Base-by-base conservation (phyloP, 2,329 filamentous ascomycete species). In the Fusarium begoniae region DNA sequence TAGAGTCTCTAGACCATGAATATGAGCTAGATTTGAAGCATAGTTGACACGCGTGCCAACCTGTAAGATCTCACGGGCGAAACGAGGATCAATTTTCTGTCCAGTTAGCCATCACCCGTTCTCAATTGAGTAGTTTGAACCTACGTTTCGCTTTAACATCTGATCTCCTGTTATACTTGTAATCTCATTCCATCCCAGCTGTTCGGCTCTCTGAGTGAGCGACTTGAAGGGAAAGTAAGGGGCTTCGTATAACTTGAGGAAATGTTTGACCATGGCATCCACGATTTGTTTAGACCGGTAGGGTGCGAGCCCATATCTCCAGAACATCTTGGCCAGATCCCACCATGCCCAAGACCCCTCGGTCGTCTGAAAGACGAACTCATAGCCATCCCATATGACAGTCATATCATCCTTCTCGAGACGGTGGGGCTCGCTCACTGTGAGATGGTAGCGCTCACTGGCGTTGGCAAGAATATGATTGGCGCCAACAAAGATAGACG, bases 1-100 rank as follows among this genome's bases (percentile, higher is more conserved):
- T 92, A 98, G 94, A 3, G 95, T 91, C 78, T 97, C 94, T 3
- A 99, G 84, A 1, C 94, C 96, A 78, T 98, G 95, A 54, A 98
- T 96, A 41, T 90, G 85, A n/a, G 86, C 89, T 18, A 98, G 83
- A 76, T 98, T 98, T 55, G 95, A 94, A 2, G 93, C 96, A 83
- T 98, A 99, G 82, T 98, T 98, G 72, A 98, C 96, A 26, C 96
- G 89, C 2, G 96, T 98, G 65, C 91, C 93, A 4, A 96, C 94
- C 83, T 98, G 96, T 32, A 98, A 90, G 54, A 99, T 90, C 57
- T 99, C 94, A 20, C 90, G 89, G 1, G 91, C 87, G 80, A 97
- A 98, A 1, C 85, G 80, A 1, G 86, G 84, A 30, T 88, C 86
- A 63, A 98, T 90, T 20, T 65, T 55, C 78, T 90, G 43, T 18